Percentiles rank a stretch among this genome's conserved stretches.
phyloP scores from a whole-genome alignment of 768 basidiomycete genomes.

The Dendrothele bispora region DNA sequence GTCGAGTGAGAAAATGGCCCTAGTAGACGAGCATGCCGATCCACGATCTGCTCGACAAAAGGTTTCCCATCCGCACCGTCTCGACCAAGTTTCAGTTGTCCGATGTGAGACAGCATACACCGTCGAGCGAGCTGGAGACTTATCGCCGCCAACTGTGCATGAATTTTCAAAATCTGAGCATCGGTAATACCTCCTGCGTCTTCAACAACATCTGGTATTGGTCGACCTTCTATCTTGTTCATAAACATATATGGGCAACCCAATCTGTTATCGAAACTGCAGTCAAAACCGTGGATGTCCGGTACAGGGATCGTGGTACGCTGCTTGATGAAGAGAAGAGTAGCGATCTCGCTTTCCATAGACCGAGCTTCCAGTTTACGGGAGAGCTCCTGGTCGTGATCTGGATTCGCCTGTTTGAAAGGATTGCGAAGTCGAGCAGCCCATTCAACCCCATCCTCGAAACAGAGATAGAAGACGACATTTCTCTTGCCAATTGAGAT shows the following conservation, averaged over 20 bases:
- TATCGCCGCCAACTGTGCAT: not conserved
- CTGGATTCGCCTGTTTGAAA: not conserved
- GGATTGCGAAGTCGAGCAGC: conserved; percentile 1
- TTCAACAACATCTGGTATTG: not conserved
- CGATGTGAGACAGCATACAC: not conserved
- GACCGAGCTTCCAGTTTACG: not conserved
- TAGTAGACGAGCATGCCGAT: conserved; percentile 2
- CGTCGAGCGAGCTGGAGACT: not conserved
- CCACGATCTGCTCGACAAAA: not conserved
- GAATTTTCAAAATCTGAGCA: not conserved
- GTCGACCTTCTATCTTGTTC: not conserved
- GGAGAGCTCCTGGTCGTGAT: not conserved
- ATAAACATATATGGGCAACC: conserved; percentile 12
- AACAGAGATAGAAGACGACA: not conserved
- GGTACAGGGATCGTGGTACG: conserved; percentile 8
- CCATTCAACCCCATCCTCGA: not conserved
- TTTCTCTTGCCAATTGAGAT: not conserved
- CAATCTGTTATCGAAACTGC: conserved; percentile 25
- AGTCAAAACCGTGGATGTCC: conserved; percentile 10
- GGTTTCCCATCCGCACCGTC: not conserved
- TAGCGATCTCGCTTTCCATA: conserved; percentile 4
- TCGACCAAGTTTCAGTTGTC: not conserved
- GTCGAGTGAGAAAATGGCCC: not conserved
- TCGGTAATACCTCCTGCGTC: not conserved
- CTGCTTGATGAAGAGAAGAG: not conserved